Conservation (phyloP, 1,139 yeast genomes). For the Pichia sp. region DNA sequence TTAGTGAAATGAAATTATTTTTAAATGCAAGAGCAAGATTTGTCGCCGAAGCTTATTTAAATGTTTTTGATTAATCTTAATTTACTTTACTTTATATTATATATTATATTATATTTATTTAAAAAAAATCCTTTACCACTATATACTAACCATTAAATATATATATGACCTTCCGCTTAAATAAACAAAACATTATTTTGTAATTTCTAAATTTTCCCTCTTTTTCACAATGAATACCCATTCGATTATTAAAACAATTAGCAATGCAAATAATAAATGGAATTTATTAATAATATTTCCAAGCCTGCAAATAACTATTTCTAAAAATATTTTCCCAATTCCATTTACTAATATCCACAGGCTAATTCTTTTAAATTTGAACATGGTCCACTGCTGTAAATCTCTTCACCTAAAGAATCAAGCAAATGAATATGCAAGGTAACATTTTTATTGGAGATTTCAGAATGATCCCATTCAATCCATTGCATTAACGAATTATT, state of each 20-base stretch:
- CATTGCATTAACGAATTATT: conserved; percentile 47
- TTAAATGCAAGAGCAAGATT: conserved; percentile 97
- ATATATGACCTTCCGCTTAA: background rate
- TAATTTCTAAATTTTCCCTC: background rate
- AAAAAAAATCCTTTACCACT: too few relatives aligned
- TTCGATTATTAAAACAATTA: background rate
- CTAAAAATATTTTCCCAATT: background rate
- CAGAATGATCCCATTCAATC: conserved; percentile 64
- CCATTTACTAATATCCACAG: conserved; percentile 28
- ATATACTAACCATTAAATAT: too few relatives aligned
- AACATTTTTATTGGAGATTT: conserved; percentile 18
- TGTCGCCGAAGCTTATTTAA: conserved; percentile 90
- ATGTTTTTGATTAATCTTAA: conserved; percentile 50
- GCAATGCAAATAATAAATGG: conserved; percentile 2
- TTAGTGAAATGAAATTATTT: conserved; percentile 95
- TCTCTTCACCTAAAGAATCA: conserved; percentile 1
- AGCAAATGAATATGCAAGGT: conserved; percentile 15
- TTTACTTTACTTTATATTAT: background rate
- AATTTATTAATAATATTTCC: conserved; percentile 5
- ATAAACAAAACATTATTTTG: background rate
- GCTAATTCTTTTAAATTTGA: conserved; percentile 28
- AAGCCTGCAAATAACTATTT: conserved; percentile 27
- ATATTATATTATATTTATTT: too few relatives aligned
- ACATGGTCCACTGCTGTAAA: background rate
- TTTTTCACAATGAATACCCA: background rate